Evolutionary conservation across 1,284 basidiomycete genomes (phyloP), one percentile per base, ranked within the genome.

Genomic region (Leccinum griseonigrum): DNA sequence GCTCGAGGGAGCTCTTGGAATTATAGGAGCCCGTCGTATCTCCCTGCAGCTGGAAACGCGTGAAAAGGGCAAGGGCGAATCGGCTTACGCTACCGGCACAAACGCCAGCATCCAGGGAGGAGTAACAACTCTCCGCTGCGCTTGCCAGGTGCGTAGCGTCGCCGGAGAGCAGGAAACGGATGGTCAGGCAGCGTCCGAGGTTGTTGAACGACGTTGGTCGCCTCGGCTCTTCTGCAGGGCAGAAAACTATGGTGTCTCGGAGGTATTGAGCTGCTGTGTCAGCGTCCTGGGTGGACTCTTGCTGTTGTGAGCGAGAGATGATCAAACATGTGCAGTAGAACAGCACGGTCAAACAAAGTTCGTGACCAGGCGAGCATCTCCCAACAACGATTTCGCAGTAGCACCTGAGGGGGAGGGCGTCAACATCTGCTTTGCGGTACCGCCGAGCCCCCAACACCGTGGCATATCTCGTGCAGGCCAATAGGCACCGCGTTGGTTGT

Each of bases 1-100:
- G 46, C 31, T 62, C 34, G 22, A 68, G 53, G 56, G 66, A 56
- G 1, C 9, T 22, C 43, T 28, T 64, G 22, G 68, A 64, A 51
- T 34, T 58, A 18, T n/a, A 22, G 14, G 51, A 28, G 52, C 68
- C 68, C 28, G 36, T 58, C 7, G 2, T 32, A 16, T 70, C 67
- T 11, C 68, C 67, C 18, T 69, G 68, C 3, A 66, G 46, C 16
- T 64, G 68, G 58, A 61, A 69, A 16, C 67, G 68, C 9, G 60
- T 58, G 50, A 58, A 70, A 43, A 70, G 59, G n/a, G 60, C 53
- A 50, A 64, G 36, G 1, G 64, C 68, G 13, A 69, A 60, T 18
- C 52, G 59, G 36, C 40, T 60, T 32, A 70, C 59, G 18, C 56
- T 60, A 10, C 31, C 38, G 2, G 60, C 50, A 14, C 56, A 59